Percentiles rank a stretch among this genome's conserved stretches.
These are phyloP conservation scores for Arabidopsis arenosa DNA, from an alignment of 345 rosid genomes.

Conservation along the genomic window DNA sequence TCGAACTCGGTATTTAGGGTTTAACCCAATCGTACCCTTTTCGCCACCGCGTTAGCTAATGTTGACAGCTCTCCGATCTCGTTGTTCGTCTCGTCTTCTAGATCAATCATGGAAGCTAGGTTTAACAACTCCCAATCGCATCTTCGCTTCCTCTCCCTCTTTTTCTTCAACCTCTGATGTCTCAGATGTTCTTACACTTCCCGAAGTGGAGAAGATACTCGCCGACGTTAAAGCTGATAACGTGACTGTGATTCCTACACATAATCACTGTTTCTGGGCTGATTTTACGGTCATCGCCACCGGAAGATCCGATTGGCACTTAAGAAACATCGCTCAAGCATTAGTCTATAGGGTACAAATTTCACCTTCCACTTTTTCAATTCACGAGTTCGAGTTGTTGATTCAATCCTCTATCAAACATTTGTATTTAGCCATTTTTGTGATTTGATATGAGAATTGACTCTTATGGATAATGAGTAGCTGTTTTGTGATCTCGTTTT, in stretches of 20 bases:
- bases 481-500: not conserved
- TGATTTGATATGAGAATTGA: not conserved
- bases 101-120: constrained; percentile 38
- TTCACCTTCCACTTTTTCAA: not conserved
- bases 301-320: constrained; percentile 90
- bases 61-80: constrained; percentile 48
- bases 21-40: not conserved
- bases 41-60: constrained; percentile 27
- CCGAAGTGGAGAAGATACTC: constrained; percentile 73
- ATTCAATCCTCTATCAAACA: not conserved
- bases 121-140: constrained; percentile 12
- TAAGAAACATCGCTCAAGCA: constrained; percentile 87
- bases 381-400: not conserved
- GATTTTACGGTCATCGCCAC: constrained; percentile 85
- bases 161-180: constrained; percentile 13
- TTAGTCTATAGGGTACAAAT: constrained; percentile 63
- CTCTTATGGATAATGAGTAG: not conserved
- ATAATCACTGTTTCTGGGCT: constrained; percentile 63
- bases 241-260: constrained; percentile 69
- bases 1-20: constrained; percentile 1
- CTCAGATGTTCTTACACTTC: constrained; percentile 36
- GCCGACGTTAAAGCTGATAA: constrained; percentile 79
- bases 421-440: not conserved
- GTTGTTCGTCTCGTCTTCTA: constrained; percentile 16
- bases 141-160: constrained; percentile 30